Conservation (phyloP, 2,329 filamentous ascomycete genomes). For the Colletotrichum gigasporum region DNA sequence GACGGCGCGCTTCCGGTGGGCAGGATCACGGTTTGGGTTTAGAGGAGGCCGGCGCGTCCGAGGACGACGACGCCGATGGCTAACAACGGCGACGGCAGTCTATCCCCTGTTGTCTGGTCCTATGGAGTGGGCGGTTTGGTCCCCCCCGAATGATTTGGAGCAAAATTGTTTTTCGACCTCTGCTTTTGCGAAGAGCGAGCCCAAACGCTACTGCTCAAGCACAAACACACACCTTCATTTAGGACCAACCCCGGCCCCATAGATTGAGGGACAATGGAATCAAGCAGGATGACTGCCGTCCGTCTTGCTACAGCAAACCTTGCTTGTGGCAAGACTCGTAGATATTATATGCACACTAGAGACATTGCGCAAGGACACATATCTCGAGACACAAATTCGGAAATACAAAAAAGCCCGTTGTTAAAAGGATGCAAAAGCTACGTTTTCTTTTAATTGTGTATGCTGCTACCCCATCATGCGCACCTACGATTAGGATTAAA, state of each 20-base stretch:
- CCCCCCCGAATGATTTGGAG: neutral
- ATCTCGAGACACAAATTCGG: neutral
- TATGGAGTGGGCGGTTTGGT: conserved; percentile 44
- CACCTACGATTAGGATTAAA: conserved; percentile 14
- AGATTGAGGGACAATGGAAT: conserved; percentile 68
- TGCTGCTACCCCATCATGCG: neutral
- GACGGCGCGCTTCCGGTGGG: conserved; percentile 40
- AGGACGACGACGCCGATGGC: conserved; percentile 69
- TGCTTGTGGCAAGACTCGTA: conserved; percentile 45
- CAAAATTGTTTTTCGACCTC: conserved; percentile 16
- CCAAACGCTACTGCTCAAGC: conserved; percentile 10
- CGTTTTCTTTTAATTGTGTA: neutral
- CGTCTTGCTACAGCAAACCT: conserved; percentile 43
- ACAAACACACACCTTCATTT: neutral
- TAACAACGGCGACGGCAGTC: conserved; percentile 67
- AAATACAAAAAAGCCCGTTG: conserved; percentile 11
- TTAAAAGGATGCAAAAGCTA: neutral
- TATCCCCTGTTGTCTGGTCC: conserved; percentile 75
- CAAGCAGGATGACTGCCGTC: conserved; percentile 71
- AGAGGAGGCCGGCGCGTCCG: conserved; percentile 62
- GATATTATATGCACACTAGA: conserved; percentile 32
- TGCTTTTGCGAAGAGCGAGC: neutral
- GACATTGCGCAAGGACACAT: neutral
- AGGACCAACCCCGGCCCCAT: conserved; percentile 39
- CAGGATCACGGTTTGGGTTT: conserved; percentile 44